Percentiles rank a stretch among this genome's conserved stretches.
Evolutionary conservation across 768 basidiomycete species (phyloP).

Genomic region (Gloeostereum incarnatum): DNA sequence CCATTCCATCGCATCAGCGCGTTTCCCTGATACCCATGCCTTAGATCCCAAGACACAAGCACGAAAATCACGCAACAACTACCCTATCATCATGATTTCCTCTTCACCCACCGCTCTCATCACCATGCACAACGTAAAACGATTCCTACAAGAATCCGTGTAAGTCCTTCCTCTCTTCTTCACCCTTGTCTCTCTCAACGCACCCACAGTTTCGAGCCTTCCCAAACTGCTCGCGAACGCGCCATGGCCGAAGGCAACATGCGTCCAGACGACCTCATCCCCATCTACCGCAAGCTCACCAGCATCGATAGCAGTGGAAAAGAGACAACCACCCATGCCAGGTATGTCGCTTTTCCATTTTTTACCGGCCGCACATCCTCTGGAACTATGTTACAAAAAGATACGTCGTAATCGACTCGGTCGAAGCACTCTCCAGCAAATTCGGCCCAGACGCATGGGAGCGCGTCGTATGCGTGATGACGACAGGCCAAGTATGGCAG

Average conservation of each 20-base stretch:
- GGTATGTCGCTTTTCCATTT: neutral
- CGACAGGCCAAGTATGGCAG: slow-evolving; percentile 98
- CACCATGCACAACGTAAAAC: slow-evolving; percentile 96
- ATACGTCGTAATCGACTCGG: slow-evolving; percentile 87
- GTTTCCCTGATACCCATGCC: neutral
- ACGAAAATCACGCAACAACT: slow-evolving; percentile 67
- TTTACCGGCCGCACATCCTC: neutral
- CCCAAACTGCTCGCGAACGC: slow-evolving; percentile 64
- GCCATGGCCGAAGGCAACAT: slow-evolving; percentile 63
- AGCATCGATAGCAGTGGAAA: slow-evolving; percentile 56
- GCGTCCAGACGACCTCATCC: slow-evolving; percentile 73
- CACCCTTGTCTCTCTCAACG: neutral
- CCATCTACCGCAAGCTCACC: slow-evolving; percentile 82
- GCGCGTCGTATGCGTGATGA: slow-evolving; percentile 94
- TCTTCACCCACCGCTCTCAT: slow-evolving; percentile 92
- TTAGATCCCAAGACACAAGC: slow-evolving; percentile 51
- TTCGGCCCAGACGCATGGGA: slow-evolving; percentile 95
- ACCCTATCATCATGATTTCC: slow-evolving; percentile 96
- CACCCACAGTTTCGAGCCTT: slow-evolving; percentile 54
- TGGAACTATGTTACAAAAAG: slow-evolving; percentile 13
- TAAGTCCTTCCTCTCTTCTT: slow-evolving; percentile 23
- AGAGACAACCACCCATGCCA: slow-evolving; percentile 42
- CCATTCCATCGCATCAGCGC: neutral
- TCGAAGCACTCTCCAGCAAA: slow-evolving; percentile 87
- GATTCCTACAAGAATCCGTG: slow-evolving; percentile 85